phyloP scores from a whole-genome alignment of 1,284 basidiomycete species.

The Inonotus obliquus region DNA sequence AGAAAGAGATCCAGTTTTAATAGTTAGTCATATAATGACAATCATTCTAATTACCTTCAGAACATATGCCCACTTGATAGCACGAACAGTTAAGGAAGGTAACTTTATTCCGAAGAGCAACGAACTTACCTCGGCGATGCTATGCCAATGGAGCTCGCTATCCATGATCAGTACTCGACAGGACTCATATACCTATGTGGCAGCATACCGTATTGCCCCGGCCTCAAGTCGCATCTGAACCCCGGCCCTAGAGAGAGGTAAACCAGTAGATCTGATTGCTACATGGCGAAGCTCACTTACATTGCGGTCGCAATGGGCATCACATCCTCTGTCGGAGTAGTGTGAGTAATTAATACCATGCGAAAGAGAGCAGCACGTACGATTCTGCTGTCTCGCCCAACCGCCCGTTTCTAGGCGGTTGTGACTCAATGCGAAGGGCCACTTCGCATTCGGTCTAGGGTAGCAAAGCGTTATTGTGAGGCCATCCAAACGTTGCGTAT shows the following conservation, averaged over 20 bases:
- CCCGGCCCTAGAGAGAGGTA: conserved; percentile 46
- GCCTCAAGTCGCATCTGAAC: conserved; percentile 68
- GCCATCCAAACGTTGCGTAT: neutral
- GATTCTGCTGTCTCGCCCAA: conserved; percentile 68
- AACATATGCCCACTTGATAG: conserved; percentile 58
- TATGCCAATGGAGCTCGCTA: conserved; percentile 75
- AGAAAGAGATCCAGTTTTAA: neutral
- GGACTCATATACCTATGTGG: neutral
- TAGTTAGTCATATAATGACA: neutral
- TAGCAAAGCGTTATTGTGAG: neutral
- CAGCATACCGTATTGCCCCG: conserved; percentile 53
- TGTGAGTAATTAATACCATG: neutral
- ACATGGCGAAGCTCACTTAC: conserved; percentile 28
- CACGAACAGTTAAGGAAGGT: conserved; percentile 24
- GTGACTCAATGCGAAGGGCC: conserved; percentile 66
- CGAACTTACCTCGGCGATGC: conserved; percentile 51
- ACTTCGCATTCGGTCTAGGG: conserved; percentile 55
- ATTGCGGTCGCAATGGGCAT: conserved; percentile 54
- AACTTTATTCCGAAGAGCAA: conserved; percentile 21
- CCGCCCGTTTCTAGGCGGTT: conserved; percentile 68
- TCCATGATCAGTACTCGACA: neutral
- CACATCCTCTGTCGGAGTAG: conserved; percentile 35
- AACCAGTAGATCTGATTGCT: neutral
- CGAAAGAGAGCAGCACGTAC: conserved; percentile 29
- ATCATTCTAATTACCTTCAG: conserved; percentile 38